phyloP scores from a whole-genome alignment of 1,284 basidiomycete species.

The Leccinum huronense region DNA sequence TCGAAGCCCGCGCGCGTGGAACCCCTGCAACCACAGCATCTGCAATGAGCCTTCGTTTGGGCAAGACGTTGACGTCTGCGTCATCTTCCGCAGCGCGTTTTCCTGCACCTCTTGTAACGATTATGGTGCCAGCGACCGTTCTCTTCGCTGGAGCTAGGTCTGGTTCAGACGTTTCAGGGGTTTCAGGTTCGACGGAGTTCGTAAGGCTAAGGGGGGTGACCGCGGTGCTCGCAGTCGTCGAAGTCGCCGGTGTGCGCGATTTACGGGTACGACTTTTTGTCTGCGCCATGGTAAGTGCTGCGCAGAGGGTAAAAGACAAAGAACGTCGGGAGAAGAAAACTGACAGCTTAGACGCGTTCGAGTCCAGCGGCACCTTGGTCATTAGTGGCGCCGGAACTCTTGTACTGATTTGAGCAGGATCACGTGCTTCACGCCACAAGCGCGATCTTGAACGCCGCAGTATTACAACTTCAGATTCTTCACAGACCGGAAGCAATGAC shows the following conservation, averaged over 20 bases:
- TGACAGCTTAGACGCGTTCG: constrained; percentile 22
- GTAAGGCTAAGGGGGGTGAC: constrained; percentile 28
- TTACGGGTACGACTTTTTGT: constrained; percentile 21
- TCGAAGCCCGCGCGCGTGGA: constrained; percentile 31
- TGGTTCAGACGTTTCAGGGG: constrained; percentile 45
- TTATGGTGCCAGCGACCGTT: not conserved
- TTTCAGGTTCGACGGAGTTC: constrained; percentile 35
- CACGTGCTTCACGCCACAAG: constrained; percentile 27
- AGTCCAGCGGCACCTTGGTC: constrained; percentile 14
- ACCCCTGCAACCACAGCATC: constrained; percentile 50
- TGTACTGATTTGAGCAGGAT: constrained; percentile 5
- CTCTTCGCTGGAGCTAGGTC: constrained; percentile 26
- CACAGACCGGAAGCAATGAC: not conserved
- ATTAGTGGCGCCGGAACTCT: constrained; percentile 26
- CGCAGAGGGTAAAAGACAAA: constrained; percentile 13
- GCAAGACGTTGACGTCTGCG: constrained; percentile 20
- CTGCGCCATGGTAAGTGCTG: constrained; percentile 20
- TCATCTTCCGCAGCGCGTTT: constrained; percentile 38
- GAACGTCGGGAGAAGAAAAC: constrained; percentile 22
- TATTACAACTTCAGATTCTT: constrained; percentile 34
- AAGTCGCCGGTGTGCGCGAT: constrained; percentile 28
- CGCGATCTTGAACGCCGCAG: constrained; percentile 39
- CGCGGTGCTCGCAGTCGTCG: constrained; percentile 27
- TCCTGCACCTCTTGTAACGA: constrained; percentile 20
- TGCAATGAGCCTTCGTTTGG: constrained; percentile 48